Evolutionary conservation across 345 rosid genomes (phyloP).

Genomic region (Camelina laxa): DNA sequence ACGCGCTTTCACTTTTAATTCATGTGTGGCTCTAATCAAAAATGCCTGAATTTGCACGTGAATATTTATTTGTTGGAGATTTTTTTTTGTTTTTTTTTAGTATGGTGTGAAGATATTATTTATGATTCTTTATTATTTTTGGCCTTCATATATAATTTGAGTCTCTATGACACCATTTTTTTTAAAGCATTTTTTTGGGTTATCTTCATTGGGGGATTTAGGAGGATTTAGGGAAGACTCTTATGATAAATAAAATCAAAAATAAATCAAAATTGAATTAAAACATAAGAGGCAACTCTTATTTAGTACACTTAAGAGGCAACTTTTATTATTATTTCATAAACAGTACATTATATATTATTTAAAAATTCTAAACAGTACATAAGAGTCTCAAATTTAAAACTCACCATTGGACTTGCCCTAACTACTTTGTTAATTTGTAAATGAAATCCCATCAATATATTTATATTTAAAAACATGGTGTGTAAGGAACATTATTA

Average conservation of each 20-base stretch:
- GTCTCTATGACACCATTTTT: not conserved
- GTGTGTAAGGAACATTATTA: not conserved
- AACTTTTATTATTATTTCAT: no score
- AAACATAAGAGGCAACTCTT: no score
- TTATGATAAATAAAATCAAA: no score
- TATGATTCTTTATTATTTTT: constrained; percentile 18
- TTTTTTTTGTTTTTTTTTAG: not conserved
- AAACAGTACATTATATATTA: no score
- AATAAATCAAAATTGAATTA: no score
- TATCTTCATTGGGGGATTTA: no score
- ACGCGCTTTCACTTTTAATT: constrained; percentile 17
- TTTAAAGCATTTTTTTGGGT: not conserved
- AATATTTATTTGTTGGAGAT: constrained; percentile 5
- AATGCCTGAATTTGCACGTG: constrained; percentile 14
- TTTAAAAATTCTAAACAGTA: no score
- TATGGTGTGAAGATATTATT: constrained; percentile 5
- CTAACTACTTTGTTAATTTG: not conserved
- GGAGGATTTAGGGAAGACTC: no score
- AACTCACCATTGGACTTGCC: no score
- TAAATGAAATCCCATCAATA: not conserved
- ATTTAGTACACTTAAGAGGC: no score
- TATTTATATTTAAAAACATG: not conserved
- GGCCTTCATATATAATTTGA: not conserved
- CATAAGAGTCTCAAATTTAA: no score
- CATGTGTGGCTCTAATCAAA: constrained; percentile 26